A percentile compares a stretch with the other conserved stretches of the same genome.
phyloP scores from a whole-genome alignment of 805 yeast genomes.

The Candida stauntonica region DNA sequence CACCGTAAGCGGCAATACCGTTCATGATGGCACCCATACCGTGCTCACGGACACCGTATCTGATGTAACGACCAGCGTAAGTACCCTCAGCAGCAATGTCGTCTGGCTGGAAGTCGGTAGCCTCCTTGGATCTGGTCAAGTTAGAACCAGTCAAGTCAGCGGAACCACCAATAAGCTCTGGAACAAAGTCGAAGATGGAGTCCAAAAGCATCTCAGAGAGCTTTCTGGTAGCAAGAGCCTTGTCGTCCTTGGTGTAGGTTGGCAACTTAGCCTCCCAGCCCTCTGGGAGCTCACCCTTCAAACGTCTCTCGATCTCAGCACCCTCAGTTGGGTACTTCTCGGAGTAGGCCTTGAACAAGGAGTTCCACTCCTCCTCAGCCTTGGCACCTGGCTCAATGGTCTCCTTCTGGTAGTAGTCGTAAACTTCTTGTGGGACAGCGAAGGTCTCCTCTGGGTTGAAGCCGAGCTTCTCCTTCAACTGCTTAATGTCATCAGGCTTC shows the following conservation, averaged over 20 bases:
- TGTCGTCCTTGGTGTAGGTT: conserved; percentile 68
- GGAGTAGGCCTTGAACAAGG: conserved; percentile 54
- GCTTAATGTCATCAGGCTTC: conserved; percentile 87
- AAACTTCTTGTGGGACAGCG: conserved; percentile 78
- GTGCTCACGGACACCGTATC: conserved; percentile 99
- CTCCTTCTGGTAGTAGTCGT: conserved; percentile 54
- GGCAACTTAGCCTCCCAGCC: conserved; percentile 82
- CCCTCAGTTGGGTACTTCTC: conserved; percentile 72
- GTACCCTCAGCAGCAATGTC: conserved; percentile 72
- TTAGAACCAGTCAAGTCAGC: conserved; percentile 98
- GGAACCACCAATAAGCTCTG: conserved; percentile 95
- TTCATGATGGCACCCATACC: conserved; percentile 98
- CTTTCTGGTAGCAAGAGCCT: conserved; percentile 91
- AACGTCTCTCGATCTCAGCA: conserved; percentile 76
- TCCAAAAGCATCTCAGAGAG: conserved; percentile 77
- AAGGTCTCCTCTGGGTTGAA: conserved; percentile 83
- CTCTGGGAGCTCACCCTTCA: conserved; percentile 70
- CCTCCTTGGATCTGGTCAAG: conserved; percentile 81
- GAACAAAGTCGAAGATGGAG: conserved; percentile 57
- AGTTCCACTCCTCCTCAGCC: conserved; percentile 73
- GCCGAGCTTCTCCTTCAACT: conserved; percentile 78
- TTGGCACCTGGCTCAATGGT: conserved; percentile 59
- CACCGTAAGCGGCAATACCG: conserved; percentile 91
- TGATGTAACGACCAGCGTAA: conserved; percentile 87
- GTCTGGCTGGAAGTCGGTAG: conserved; percentile 91